Percentiles rank a stretch among this genome's conserved stretches.
phyloP scores from a whole-genome alignment of 371 early-diverging fungal genomes.

The Saksenaea vasiformis region DNA sequence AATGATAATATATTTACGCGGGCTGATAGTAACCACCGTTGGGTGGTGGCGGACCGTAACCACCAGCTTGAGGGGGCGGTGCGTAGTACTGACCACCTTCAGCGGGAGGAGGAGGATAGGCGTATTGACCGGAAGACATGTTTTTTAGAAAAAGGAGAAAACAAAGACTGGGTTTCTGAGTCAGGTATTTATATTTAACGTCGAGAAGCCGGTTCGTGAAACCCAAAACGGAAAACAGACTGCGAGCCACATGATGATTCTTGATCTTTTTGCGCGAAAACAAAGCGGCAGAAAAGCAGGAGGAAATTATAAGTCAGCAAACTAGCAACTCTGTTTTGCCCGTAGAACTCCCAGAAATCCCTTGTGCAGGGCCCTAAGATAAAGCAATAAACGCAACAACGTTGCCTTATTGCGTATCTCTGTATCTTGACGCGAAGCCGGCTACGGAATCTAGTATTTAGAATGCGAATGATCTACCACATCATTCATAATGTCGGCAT shows the following conservation, averaged over 20 bases:
- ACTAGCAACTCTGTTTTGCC: too few relatives aligned
- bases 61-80: conserved; percentile 4
- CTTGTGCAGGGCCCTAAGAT: too few relatives aligned
- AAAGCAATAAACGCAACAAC: too few relatives aligned
- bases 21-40: neutral
- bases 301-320: too few relatives aligned
- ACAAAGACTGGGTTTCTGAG: neutral
- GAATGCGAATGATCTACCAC: too few relatives aligned
- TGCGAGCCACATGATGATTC: neutral
- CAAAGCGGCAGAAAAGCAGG: too few relatives aligned
- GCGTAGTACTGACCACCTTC: conserved; percentile 1
- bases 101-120: neutral
- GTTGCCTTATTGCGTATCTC: too few relatives aligned
- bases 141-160: neutral
- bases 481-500: too few relatives aligned
- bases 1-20: neutral
- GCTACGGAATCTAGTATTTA: too few relatives aligned
- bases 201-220: too few relatives aligned
- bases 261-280: neutral
- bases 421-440: too few relatives aligned
- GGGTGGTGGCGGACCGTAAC: neutral
- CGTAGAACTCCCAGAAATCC: too few relatives aligned
- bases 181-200: neutral
- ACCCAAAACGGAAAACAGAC: neutral
- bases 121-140: conserved; percentile 4